Base-by-base conservation (phyloP, 495 filamentous ascomycete genomes). In the Filosporella fistucella region DNA sequence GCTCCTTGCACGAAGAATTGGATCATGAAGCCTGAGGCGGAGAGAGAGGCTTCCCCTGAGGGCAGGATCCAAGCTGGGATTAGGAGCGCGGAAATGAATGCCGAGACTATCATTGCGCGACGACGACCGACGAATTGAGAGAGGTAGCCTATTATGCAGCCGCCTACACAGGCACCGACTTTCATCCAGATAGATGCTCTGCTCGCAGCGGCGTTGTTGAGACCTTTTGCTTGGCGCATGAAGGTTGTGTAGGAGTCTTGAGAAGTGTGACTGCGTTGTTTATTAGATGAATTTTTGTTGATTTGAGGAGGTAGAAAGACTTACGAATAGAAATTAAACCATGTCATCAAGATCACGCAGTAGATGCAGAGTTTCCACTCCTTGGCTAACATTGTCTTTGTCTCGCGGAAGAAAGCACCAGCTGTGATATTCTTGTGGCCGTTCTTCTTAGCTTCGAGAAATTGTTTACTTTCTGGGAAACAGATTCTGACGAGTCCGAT, bases 1-100 rank as follows among this genome's bases (percentile, higher is more conserved):
- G 84, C 82, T 7, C 86, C 86, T 56, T 89, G 82, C 21, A 88
- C 74, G 59, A 84, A 88, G 63, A 88, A 88, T 57, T 91, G 86
- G 48, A 88, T 76, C 60, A 85, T 77, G 69, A 91, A 91, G 17
- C 80, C 85, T 1, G 75, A 71, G 4, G 69, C 83, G 1, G 81
- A 83, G 14, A 90, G 72, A 4, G 68, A 59, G 0, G 64, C 57
- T 63, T 80, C 81, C 28, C 60, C 64, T 0, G 65, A 60, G 3
- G 83, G 84, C 6, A 89, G 70, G 45, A 88, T 86, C 83, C 82
- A 89, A 20, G 82, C 78, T 0, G 83, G 83, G 45, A 89, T 82
- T 11, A 91, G 54, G 30, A 66, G 51, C 23, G 63, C 77, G 12
- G 74, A 81, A 22, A 83, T 58, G 17, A 86, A 35, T 4, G 78